These are phyloP conservation scores for Mortierella antarctica DNA, from an alignment of 192 early-diverging fungal species.

Conservation along the genomic window DNA sequence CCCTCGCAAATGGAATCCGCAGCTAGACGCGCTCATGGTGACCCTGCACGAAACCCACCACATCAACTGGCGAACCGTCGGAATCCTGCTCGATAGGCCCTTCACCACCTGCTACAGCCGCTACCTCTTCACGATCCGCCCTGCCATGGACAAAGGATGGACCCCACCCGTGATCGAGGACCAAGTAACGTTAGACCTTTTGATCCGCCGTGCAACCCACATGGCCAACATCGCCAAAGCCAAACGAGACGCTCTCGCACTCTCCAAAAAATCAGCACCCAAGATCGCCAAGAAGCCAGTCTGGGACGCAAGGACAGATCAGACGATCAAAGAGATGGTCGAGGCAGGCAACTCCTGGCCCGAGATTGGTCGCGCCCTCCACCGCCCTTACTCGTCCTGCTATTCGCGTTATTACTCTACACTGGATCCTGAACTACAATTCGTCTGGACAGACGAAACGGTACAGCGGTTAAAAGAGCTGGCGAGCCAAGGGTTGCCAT, in stretches of 20 bases:
- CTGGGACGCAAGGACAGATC: constrained; percentile 14
- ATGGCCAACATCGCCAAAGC: not conserved
- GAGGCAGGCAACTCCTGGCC: constrained; percentile 7
- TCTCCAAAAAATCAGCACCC: not conserved
- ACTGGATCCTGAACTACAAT: constrained; percentile 20
- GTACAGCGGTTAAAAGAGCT: constrained; percentile 10
- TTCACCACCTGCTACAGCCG: constrained; percentile 22
- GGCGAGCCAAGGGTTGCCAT: constrained; percentile 12
- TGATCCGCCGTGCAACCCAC: not conserved
- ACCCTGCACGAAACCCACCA: constrained; percentile 4
- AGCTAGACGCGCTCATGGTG: constrained; percentile 25
- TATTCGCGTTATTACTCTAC: constrained; percentile 23
- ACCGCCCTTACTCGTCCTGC: constrained; percentile 35
- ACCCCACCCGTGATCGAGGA: constrained; percentile 13
- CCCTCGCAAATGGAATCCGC: constrained; percentile 9
- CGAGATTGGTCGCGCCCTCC: constrained; percentile 19
- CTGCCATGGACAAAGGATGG: constrained; percentile 13
- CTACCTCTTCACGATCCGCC: constrained; percentile 5
- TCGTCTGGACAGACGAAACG: constrained; percentile 7
- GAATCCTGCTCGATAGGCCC: constrained; percentile 11
- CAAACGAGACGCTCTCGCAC: not conserved
- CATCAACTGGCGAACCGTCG: constrained; percentile 34
- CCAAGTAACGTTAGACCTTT: not conserved
- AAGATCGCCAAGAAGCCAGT: not conserved
- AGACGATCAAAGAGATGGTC: constrained; percentile 21